Evolutionary conservation across 1,284 basidiomycete genomes (phyloP).

Genomic region (Puccinia polysora): DNA sequence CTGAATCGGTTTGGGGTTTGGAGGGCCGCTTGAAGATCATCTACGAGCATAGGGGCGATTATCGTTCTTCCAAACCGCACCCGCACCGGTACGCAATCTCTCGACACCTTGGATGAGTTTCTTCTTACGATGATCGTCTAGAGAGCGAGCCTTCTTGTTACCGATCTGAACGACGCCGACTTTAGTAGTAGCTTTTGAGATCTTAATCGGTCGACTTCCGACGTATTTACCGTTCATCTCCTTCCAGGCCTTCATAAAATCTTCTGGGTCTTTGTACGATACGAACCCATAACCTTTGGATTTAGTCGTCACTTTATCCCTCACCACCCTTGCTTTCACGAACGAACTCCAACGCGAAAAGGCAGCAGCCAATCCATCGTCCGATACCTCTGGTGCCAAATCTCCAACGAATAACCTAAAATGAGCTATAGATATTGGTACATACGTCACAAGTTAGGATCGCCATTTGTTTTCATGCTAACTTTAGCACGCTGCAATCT

Average conservation of each 20-base stretch:
- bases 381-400: constrained; percentile 94
- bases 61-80: constrained; percentile 44
- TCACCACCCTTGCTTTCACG: constrained; percentile 86
- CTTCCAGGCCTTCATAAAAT: constrained; percentile 97
- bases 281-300: constrained; percentile 91
- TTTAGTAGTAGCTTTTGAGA: constrained; percentile 75
- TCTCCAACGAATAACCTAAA: constrained; percentile 97
- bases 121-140: constrained; percentile 38
- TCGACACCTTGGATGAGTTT: constrained; percentile 44
- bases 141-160: constrained; percentile 66
- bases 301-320: constrained; percentile 71
- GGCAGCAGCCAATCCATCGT: constrained; percentile 83
- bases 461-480: background rate
- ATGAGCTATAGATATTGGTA: constrained; percentile 64
- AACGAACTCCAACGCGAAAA: constrained; percentile 86
- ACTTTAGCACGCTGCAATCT: background rate
- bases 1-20: too few species aligned
- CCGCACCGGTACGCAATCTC: constrained; percentile 42
- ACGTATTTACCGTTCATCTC: constrained; percentile 99
- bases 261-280: constrained; percentile 95
- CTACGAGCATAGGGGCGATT: constrained; percentile 42
- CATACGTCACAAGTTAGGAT: background rate
- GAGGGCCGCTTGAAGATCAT: too few species aligned
- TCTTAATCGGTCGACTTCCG: constrained; percentile 84
- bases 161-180: constrained; percentile 89